Conservation (phyloP, 768 basidiomycete genomes). For the Tulasnella sp. region DNA sequence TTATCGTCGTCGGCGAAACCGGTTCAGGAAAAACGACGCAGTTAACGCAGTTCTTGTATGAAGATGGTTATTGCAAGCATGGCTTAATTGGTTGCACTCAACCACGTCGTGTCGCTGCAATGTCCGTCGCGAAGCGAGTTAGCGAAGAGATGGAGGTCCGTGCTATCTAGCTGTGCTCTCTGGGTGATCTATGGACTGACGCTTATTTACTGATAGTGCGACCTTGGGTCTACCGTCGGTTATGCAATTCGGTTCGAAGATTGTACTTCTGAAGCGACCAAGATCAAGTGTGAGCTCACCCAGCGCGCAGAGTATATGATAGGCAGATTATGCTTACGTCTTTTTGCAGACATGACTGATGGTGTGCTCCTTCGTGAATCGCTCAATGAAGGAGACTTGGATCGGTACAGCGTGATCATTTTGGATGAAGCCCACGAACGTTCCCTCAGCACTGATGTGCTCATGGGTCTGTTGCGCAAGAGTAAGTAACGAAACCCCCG, state of each 20-base stretch:
- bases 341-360: conserved; percentile 88
- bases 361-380: conserved; percentile 98
- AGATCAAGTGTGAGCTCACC: conserved; percentile 82
- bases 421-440: conserved; percentile 99
- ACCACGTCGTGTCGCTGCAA: conserved; percentile 96
- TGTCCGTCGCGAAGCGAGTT: conserved; percentile 99
- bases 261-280: conserved; percentile 88
- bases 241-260: conserved; percentile 99
- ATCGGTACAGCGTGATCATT: conserved; percentile 94
- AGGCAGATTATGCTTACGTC: conserved; percentile 19
- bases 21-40: conserved; percentile 99
- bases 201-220: conserved; percentile 51
- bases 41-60: conserved; percentile 89
- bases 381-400: conserved; percentile 95
- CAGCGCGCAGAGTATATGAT: neutral
- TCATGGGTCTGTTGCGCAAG: conserved; percentile 94
- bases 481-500: conserved; percentile 49
- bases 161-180: conserved; percentile 11
- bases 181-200: neutral
- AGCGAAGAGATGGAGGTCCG: conserved; percentile 97
- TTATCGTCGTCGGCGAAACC: conserved; percentile 98
- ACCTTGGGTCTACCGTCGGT: conserved; percentile 85
- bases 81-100: conserved; percentile 97
- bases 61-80: conserved; percentile 88
- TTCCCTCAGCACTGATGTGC: conserved; percentile 92